These are phyloP conservation scores for Lentinula lateritia DNA, from an alignment of 768 basidiomycete genomes.

Conservation along the genomic window DNA sequence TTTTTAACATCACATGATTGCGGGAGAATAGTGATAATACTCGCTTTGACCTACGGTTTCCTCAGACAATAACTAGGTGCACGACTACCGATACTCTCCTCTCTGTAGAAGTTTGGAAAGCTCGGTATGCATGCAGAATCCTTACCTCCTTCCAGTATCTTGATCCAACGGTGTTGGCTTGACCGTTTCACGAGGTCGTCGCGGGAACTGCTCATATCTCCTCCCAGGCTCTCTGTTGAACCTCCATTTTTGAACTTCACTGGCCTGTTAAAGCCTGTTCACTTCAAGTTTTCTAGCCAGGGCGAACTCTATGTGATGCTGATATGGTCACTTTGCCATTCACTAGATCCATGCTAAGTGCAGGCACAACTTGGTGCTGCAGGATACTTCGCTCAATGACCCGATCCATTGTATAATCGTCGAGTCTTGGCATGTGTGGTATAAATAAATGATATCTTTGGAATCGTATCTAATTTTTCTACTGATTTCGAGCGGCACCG, in stretches of 20 bases:
- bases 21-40: background rate
- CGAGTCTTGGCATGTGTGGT: no score
- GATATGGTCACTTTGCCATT: background rate
- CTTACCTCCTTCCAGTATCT: background rate
- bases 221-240: background rate
- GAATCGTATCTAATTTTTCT: background rate
- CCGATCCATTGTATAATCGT: no score
- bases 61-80: background rate
- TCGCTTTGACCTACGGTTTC: background rate
- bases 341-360: background rate
- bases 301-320: background rate
- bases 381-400: no score
- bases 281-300: no score
- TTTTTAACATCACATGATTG: background rate
- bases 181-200: background rate
- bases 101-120: no score
- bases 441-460: no score
- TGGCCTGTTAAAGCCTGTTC: no score
- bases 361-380: background rate
- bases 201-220: background rate
- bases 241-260: background rate
- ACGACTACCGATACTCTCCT: no score
- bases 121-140: no score
- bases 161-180: background rate
- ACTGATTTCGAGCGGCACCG: background rate